Base-by-base conservation (phyloP, 345 rosid species). In the Acer campestre region DNA sequence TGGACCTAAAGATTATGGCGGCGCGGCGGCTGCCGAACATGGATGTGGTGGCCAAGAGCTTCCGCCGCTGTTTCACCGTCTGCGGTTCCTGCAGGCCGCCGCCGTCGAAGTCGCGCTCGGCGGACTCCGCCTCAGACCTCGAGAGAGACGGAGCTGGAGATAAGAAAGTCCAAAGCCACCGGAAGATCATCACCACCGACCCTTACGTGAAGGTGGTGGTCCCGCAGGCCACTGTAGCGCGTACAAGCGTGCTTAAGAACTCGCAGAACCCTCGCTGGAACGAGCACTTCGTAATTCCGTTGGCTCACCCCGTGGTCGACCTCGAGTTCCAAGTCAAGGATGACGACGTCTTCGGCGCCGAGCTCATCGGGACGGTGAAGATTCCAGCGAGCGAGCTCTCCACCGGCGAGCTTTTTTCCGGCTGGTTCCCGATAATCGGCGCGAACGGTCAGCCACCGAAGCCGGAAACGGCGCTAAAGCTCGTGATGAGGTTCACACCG, bases 291-390 rank as follows among this genome's bases (percentile, higher is more conserved):
- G 7, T 7, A 27, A 86, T 96, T 58, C 85, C 89, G 3, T 6
- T 96, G 4, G 98, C 99, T 13, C 99, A 96, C 68, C 98, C 95
- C 0, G 13, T 88, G 10, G 23, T 29, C 18, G 53, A 88, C 62
- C 85, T 96, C 66, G 98, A 96, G 80, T 86, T 96, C 77, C 90
- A 85, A 66, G 94, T 96, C 51, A 94, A 94, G 67, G 99, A 96
- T 74, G 83, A 96, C 38, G 98, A 96, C 68, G 68, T 90, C 1
- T 94, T 96, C 71, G 98, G 99, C 17, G 87, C 95, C 14, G 90
- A 96, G 69, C 29, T 88, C 17, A 88, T 96, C 6, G 98, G 99
- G 4, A 22, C 68, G 0, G 86, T 81, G 18, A 89, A 86, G 67
- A 83, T 96, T 73, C 82, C 94, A 0, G 98, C 88, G 3, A 31